These are phyloP conservation scores for Argentina anserina DNA, from an alignment of 306 rosid species.

Conservation along the genomic window DNA sequence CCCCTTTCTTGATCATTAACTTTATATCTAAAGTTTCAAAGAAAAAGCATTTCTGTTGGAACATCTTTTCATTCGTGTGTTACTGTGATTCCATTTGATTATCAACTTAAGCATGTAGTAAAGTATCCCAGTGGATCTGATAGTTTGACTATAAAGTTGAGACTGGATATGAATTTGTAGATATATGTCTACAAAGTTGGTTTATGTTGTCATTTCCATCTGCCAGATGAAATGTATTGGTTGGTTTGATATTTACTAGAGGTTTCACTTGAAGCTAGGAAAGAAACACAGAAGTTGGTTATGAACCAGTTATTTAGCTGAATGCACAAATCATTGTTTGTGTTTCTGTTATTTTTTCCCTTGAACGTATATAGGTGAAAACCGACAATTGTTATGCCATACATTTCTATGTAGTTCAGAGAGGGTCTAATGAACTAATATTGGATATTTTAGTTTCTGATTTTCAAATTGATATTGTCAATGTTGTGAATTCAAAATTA, in stretches of 20 bases:
- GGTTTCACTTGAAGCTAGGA: background rate
- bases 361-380: background rate
- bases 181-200: background rate
- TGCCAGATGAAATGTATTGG: background rate
- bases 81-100: background rate
- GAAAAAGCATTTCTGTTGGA: background rate
- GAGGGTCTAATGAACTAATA: background rate
- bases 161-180: background rate
- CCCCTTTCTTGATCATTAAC: background rate
- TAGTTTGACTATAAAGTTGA: background rate
- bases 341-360: background rate
- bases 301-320: background rate
- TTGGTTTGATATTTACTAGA: background rate
- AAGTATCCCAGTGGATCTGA: background rate
- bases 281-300: background rate
- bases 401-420: background rate
- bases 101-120: background rate
- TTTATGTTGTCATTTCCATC: background rate
- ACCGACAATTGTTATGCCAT: background rate
- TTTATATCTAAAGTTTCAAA: background rate
- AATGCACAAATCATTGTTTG: background rate
- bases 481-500: slow-evolving; percentile 9
- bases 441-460: background rate
- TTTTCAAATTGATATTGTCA: background rate
- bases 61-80: background rate